phyloP scores from a whole-genome alignment of 768 basidiomycete genomes.

The Termitomyces sp. region DNA sequence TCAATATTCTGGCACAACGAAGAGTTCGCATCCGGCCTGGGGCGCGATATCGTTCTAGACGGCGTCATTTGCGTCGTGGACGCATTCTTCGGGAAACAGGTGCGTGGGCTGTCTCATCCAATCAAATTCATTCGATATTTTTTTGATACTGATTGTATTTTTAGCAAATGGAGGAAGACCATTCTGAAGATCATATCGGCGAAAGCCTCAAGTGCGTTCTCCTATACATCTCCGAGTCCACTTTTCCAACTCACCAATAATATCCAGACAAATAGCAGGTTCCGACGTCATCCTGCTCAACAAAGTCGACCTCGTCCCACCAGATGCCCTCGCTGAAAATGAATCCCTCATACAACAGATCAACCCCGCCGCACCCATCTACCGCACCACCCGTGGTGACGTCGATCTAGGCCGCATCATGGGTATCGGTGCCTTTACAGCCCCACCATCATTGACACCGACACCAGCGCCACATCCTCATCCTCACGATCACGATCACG shows the following conservation, averaged over 20 bases:
- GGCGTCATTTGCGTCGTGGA: conserved; percentile 94
- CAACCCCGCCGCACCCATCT: conserved; percentile 77
- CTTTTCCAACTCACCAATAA: neutral
- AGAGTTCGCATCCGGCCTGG: conserved; percentile 67
- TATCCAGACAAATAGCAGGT: conserved; percentile 80
- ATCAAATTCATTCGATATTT: neutral
- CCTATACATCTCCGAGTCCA: too few species aligned
- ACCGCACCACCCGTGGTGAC: conserved; percentile 65
- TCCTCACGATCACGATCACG: conserved; percentile 22
- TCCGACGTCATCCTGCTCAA: conserved; percentile 92
- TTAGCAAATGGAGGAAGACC: conserved; percentile 87
- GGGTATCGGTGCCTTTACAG: conserved; percentile 74
- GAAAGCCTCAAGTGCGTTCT: conserved; percentile 71
- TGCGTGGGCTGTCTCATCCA: conserved; percentile 10
- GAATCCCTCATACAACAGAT: conserved; percentile 65
- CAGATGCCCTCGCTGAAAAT: conserved; percentile 40
- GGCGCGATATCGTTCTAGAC: conserved; percentile 72
- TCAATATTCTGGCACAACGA: conserved; percentile 88
- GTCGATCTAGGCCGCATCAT: conserved; percentile 78
- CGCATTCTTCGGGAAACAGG: conserved; percentile 69
- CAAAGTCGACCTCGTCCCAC: conserved; percentile 75
- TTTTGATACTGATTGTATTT: neutral
- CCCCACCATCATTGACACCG: conserved; percentile 33
- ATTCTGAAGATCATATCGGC: conserved; percentile 55
- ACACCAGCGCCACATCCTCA: conserved; percentile 16